Base-by-base conservation (phyloP, 768 basidiomycete genomes). In the Lactifluus pinguis region DNA sequence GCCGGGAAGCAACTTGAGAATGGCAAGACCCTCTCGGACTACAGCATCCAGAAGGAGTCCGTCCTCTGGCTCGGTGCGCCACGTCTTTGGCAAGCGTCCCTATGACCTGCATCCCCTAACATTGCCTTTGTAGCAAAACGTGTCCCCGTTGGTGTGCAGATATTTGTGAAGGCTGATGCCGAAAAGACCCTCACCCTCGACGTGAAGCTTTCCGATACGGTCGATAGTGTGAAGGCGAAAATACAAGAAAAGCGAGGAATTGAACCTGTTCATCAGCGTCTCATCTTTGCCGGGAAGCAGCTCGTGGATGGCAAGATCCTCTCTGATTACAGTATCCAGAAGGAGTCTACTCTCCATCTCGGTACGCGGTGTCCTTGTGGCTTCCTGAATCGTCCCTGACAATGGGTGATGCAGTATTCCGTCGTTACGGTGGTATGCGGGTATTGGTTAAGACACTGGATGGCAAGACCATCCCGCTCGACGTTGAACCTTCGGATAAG, bases 401-500 rank as follows among this genome's bases (percentile, higher is more conserved):
- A 36, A 15, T 44, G 7, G 11, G 9, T 13, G 45, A 41, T 53
- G 0, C 34, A 70, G 80, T 82, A 51, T 74, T 81, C 55, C 71
- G 71, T 75, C 69, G 69, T 17, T 69, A 67, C 47, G 70, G 70
- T 52, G 70, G 70, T 25, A 71, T 71, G 70, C 70, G 80, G 70
- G 80, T 80, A 69, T 80, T 79, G 68, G 77, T 80, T 65, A 80
- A 74, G 75, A 76, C 74, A 19, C 60, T 79, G 38, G 77, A 76
- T 42, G 78, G 78, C n/a, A 80, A 80, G 75, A 80, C 79, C 51
- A 80, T 81, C 69, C 80, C 80, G 29, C 73, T 81, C 39, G 80
- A 82, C 71, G 80, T 82, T 55, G 80, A 71, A 56, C 69, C 70
- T 0, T 71, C 70, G 2, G 69, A 71, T 61, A 71, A 68, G 13